Percentiles rank a stretch among this genome's conserved stretches.
phyloP scores from a whole-genome alignment of 495 filamentous ascomycete species.

The Penicillium flavigenum region DNA sequence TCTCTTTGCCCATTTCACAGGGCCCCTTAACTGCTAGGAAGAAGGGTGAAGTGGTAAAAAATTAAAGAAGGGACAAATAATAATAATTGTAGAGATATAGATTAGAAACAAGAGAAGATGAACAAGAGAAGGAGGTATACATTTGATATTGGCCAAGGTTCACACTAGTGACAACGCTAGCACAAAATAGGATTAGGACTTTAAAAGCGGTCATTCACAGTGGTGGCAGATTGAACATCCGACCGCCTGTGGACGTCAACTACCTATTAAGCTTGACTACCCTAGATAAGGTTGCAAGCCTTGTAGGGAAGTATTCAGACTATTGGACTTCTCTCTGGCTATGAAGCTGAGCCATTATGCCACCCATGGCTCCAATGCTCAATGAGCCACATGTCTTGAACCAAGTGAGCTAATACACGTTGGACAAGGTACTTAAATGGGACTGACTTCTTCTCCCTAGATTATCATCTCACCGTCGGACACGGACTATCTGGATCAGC shows the following conservation, averaged over 20 bases:
- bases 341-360: slow-evolving; percentile 22
- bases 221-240: neutral
- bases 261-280: neutral
- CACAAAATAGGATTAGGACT: neutral
- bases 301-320: neutral
- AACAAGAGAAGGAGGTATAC: too few relatives aligned
- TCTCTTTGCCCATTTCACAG: too few relatives aligned
- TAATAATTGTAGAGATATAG: too few relatives aligned
- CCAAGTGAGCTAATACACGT: slow-evolving; percentile 30
- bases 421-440: neutral
- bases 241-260: slow-evolving; percentile 6
- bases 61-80: too few relatives aligned
- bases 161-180: neutral
- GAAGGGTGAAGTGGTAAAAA: too few relatives aligned
- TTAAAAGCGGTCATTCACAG: neutral
- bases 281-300: neutral
- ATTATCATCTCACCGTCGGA: slow-evolving; percentile 91
- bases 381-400: slow-evolving; percentile 48
- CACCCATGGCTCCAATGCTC: slow-evolving; percentile 29
- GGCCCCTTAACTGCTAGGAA: too few relatives aligned
- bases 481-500: slow-evolving; percentile 88
- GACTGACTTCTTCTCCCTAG: slow-evolving; percentile 44
- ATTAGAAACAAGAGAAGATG: too few relatives aligned
- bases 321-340: slow-evolving; percentile 35
- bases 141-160: neutral